Percentiles rank a stretch among this genome's conserved stretches.
These are phyloP conservation scores for Heterobasidion occidentale DNA, from an alignment of 1,284 basidiomycete species.

Conservation along the genomic window DNA sequence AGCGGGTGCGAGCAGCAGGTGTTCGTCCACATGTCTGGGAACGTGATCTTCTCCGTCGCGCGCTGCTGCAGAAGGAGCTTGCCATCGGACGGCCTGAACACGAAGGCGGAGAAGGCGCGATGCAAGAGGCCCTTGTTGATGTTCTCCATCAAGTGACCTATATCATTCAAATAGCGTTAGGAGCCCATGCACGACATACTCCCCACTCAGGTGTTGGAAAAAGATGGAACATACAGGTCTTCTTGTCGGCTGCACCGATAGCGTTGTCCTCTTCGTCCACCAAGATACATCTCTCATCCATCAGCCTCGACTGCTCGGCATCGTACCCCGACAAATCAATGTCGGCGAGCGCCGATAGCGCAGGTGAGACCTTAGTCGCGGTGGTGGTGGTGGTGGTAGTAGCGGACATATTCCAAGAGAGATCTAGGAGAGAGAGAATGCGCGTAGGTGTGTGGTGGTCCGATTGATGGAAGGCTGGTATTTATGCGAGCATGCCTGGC, in stretches of 20 bases:
- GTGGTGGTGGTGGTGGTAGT: slow-evolving; percentile 11
- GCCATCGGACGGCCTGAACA: slow-evolving; percentile 92
- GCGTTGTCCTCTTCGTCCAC: slow-evolving; percentile 86
- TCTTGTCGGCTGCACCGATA: slow-evolving; percentile 93
- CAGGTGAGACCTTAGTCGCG: slow-evolving; percentile 45
- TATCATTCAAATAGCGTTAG: neutral
- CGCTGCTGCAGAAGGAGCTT: slow-evolving; percentile 94
- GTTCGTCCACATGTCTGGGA: slow-evolving; percentile 99
- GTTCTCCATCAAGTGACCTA: slow-evolving; percentile 97
- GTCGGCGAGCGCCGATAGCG: slow-evolving; percentile 53
- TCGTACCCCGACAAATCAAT: slow-evolving; percentile 76
- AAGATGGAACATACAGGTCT: slow-evolving; percentile 68
- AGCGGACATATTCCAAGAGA: slow-evolving; percentile 18
- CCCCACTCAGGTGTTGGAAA: neutral
- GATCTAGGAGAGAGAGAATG: neutral
- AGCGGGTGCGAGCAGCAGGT: slow-evolving; percentile 99
- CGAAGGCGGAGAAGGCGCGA: slow-evolving; percentile 96
- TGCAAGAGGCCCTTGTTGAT: slow-evolving; percentile 94
- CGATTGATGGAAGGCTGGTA: slow-evolving; percentile 2
- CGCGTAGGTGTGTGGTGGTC: neutral
- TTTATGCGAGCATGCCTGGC: slow-evolving; percentile 5
- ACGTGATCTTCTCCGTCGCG: slow-evolving; percentile 97
- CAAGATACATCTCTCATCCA: slow-evolving; percentile 97
- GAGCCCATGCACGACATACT: neutral
- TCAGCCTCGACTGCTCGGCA: slow-evolving; percentile 77